Conservation (phyloP, 2,329 filamentous ascomycete species). For the Fusarium sarcochroum region DNA sequence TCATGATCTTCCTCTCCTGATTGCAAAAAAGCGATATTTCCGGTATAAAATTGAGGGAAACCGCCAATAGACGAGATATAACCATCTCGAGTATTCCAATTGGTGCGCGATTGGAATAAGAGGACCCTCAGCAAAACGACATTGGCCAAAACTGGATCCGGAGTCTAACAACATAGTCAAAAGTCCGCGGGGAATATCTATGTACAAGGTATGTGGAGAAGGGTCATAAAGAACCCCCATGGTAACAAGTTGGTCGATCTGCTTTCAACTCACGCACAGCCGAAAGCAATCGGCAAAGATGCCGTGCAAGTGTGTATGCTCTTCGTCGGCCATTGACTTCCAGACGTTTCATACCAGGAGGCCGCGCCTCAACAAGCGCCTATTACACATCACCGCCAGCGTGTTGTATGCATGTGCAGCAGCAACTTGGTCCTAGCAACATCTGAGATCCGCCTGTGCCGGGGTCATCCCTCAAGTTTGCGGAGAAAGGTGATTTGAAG, state of each 20-base stretch:
- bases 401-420: not conserved
- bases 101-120: not conserved
- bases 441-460: slow-evolving; percentile 17
- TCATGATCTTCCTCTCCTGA: slow-evolving; percentile 23
- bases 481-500: slow-evolving; percentile 13
- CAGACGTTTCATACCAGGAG: slow-evolving; percentile 7
- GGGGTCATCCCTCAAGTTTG: slow-evolving; percentile 12
- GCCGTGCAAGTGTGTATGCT: not conserved
- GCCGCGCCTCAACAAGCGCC: not conserved
- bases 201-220: slow-evolving; percentile 10
- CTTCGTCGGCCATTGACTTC: slow-evolving; percentile 21
- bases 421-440: not conserved
- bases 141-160: not conserved
- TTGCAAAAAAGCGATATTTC: slow-evolving; percentile 9
- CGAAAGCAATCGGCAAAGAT: not conserved
- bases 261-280: not conserved
- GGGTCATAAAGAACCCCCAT: not conserved
- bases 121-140: not conserved
- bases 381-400: slow-evolving; percentile 6
- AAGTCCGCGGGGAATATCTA: slow-evolving; percentile 8
- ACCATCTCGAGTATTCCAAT: not conserved
- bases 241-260: slow-evolving; percentile 5
- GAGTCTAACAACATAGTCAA: not conserved
- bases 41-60: not conserved
- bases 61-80: not conserved